phyloP scores from a whole-genome alignment of 2,329 filamentous ascomycete species.

The Leptographium galeiforme region DNA sequence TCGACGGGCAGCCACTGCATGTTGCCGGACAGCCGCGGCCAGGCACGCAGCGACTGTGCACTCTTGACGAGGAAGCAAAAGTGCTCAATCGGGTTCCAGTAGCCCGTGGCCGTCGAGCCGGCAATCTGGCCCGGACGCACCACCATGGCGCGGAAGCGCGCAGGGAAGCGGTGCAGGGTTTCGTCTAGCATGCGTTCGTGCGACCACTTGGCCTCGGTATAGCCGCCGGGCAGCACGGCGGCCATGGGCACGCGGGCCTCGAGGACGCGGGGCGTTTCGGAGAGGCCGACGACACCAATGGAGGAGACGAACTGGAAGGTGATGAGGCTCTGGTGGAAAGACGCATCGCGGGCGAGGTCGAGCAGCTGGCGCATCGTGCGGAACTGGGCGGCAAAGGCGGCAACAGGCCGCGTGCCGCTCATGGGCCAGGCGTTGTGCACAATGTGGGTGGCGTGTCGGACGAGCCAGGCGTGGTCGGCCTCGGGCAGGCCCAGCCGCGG shows the following conservation, averaged over 20 bases:
- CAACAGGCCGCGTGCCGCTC: constrained; percentile 24
- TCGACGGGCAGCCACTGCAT: constrained; percentile 35
- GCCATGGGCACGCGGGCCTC: constrained; percentile 28
- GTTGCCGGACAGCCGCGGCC: constrained; percentile 26
- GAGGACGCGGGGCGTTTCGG: constrained; percentile 21
- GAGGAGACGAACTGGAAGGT: constrained; percentile 29
- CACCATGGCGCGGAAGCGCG: constrained; percentile 26
- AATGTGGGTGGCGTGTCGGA: constrained; percentile 30
- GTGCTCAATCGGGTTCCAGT: constrained; percentile 42
- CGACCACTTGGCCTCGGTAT: constrained; percentile 36
- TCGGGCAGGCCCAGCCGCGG: constrained; percentile 9
- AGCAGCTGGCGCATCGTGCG: constrained; percentile 31
- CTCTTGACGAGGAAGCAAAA: constrained; percentile 35
- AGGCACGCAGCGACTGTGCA: constrained; percentile 26
- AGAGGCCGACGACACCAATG: constrained; percentile 22
- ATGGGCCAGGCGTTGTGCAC: constrained; percentile 40
- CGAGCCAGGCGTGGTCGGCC: constrained; percentile 22
- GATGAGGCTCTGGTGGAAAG: constrained; percentile 9
- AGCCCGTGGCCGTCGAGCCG: constrained; percentile 32
- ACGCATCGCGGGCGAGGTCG: constrained; percentile 24
- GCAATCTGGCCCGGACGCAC: constrained; percentile 39
- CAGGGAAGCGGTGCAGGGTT: constrained; percentile 28
- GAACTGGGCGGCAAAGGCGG: constrained; percentile 28
- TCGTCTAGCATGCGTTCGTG: constrained; percentile 36
- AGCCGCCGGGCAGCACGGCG: constrained; percentile 30